These are phyloP conservation scores for Harringtonia lauricola DNA, from an alignment of 2,329 filamentous ascomycete genomes.

Conservation along the genomic window DNA sequence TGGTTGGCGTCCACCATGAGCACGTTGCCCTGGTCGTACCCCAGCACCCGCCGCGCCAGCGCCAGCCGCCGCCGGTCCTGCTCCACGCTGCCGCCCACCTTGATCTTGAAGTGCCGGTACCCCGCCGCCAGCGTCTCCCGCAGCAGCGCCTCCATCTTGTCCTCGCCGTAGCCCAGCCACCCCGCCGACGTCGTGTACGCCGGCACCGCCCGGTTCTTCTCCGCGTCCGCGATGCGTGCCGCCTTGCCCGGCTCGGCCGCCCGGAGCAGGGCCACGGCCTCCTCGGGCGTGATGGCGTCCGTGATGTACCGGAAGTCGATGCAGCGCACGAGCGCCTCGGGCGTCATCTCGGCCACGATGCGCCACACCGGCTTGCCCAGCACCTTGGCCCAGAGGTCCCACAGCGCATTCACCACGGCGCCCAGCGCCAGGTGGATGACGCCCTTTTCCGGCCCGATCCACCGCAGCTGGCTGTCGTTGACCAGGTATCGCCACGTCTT, in stretches of 20 bases:
- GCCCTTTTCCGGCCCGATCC: constrained; percentile 91
- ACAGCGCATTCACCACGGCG: constrained; percentile 81
- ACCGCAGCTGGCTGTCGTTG: constrained; percentile 78
- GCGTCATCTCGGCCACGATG: constrained; percentile 80
- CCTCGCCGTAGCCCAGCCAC: constrained; percentile 84
- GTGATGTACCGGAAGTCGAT: constrained; percentile 95
- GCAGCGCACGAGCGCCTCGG: constrained; percentile 75
- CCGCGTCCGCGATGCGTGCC: constrained; percentile 61
- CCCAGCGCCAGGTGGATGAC: constrained; percentile 88
- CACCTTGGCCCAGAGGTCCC: constrained; percentile 90
- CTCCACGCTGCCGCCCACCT: constrained; percentile 66
- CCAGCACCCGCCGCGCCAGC: constrained; percentile 71
- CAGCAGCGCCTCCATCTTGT: constrained; percentile 70
- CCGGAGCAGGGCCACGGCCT: constrained; percentile 63
- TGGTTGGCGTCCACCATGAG: constrained; percentile 94
- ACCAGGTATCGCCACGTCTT: constrained; percentile 88
- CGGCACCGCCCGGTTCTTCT: constrained; percentile 64
- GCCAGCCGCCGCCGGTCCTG: constrained; percentile 58
- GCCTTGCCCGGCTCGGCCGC: constrained; percentile 57
- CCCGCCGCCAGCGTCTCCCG: constrained; percentile 65
- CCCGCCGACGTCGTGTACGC: constrained; percentile 86
- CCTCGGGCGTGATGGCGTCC: constrained; percentile 79
- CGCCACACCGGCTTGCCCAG: constrained; percentile 83
- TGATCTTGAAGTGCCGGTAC: constrained; percentile 83
- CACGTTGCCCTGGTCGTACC: constrained; percentile 59